Evolutionary conservation across 1,139 yeast genomes (phyloP), one percentile per base, ranked within the genome.

Genomic region (Saccharomyces pastorianus): DNA sequence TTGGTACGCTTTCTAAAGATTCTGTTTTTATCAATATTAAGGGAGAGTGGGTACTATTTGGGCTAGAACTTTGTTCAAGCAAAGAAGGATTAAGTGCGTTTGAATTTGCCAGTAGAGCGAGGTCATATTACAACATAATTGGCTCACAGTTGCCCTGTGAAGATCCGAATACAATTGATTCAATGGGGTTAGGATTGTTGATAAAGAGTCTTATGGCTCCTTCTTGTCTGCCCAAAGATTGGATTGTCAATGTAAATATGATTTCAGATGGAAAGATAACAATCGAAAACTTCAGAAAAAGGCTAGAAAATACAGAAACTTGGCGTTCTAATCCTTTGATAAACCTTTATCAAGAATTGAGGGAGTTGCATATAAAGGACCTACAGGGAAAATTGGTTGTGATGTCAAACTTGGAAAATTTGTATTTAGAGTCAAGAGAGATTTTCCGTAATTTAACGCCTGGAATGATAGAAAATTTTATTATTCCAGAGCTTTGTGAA

Each of bases 11-110:
- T 44, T 76, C 80, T 58, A 62, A 73, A 29, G 76, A 79, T 46
- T 79, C 88, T 0, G 76, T 91, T 0, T 89, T 72, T 68, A 82
- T 88, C 13, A 85, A 80, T 54, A 78, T 76, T 25, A 67, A 75
- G 46, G 96, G 96, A 7, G 96, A 88, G 64, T 88, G 96, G 95
- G 85, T 83, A 56, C 68, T 91, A 28, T 87, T 88, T 60, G 96
- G 96, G 1, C 81, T 90, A 63, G 98, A 91, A 67, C 69, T 87
- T 4, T 75, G 86, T 54, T 77, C 85, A 1, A 81, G 77, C 54
- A 72, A 71, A 26, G 71, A 77, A 1, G 85, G 81, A 8, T 47
- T 59, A 9, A 42, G 42, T 23, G 48, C 46, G 2, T 76, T 68
- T 47, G 56, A 59, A 9, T 56, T 11, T 56, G 60, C 17, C 44